phyloP scores from a whole-genome alignment of 495 filamentous ascomycete genomes.

The Aspergillus incahuasiensis region DNA sequence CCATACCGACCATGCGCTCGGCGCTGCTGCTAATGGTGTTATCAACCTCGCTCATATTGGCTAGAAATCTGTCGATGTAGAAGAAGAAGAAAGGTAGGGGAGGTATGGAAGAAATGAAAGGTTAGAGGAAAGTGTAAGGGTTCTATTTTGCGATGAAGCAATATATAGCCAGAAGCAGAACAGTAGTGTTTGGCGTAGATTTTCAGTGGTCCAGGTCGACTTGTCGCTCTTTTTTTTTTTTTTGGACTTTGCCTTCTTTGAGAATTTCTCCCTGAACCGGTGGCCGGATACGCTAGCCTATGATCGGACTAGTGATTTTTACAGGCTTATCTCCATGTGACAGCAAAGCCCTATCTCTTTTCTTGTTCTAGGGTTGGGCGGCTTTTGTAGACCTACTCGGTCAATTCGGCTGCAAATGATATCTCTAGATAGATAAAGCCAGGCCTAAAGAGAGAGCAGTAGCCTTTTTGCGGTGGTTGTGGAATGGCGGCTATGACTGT shows the following conservation, averaged over 20 bases:
- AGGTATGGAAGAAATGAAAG: background rate
- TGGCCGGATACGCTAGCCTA: conserved; percentile 5
- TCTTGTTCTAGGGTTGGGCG: conserved; percentile 15
- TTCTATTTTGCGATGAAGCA: conserved; percentile 9
- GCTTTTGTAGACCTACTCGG: background rate
- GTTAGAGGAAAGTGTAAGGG: conserved; percentile 1
- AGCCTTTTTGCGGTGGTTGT: background rate
- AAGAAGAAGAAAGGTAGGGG: background rate
- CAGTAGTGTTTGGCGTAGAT: background rate
- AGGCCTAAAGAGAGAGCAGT: background rate
- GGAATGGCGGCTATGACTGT: background rate
- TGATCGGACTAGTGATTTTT: conserved; percentile 7
- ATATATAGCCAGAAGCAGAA: background rate
- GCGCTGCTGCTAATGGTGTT: conserved; percentile 44
- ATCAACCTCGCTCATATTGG: conserved; percentile 33
- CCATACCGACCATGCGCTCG: conserved; percentile 56
- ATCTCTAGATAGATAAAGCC: background rate
- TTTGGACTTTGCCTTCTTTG: conserved; percentile 20
- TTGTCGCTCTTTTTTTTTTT: conserved; percentile 40
- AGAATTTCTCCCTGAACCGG: conserved; percentile 21
- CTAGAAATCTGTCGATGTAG: conserved; percentile 2
- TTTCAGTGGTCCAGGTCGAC: background rate
- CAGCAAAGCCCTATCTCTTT: conserved; percentile 11
- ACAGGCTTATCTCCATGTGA: conserved; percentile 17
- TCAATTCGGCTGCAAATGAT: background rate